A percentile compares a stretch with the other conserved stretches of the same genome.
Evolutionary conservation across 2,329 filamentous ascomycete species (phyloP).

Genomic region (Trichoderma brevicompactum): DNA sequence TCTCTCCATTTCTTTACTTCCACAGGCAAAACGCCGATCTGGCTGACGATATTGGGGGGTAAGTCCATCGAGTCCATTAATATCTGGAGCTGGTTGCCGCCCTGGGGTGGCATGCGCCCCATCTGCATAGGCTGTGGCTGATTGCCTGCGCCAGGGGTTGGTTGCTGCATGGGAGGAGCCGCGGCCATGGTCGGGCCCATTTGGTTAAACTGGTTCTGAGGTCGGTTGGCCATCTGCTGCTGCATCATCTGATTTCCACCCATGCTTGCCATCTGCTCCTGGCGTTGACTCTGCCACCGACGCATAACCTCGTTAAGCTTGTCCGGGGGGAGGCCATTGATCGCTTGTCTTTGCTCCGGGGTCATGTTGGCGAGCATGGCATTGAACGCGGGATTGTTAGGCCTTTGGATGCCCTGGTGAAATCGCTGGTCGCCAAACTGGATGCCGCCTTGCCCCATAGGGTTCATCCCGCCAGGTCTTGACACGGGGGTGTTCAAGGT

Average conservation of each 20-base stretch:
- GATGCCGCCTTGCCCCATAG: slow-evolving; percentile 50
- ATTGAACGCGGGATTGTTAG: slow-evolving; percentile 49
- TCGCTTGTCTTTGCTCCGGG: slow-evolving; percentile 50
- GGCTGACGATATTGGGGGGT: slow-evolving; percentile 42
- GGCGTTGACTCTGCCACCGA: slow-evolving; percentile 51
- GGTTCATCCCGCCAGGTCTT: slow-evolving; percentile 50
- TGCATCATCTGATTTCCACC: slow-evolving; percentile 40
- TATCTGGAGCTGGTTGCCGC: slow-evolving; percentile 42
- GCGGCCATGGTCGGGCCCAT: slow-evolving; percentile 41
- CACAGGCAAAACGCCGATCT: slow-evolving; percentile 42
- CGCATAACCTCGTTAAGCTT: slow-evolving; percentile 57
- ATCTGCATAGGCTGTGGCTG: slow-evolving; percentile 37
- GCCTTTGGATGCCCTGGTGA: slow-evolving; percentile 55
- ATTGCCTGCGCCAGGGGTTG: slow-evolving; percentile 36
- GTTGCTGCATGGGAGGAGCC: slow-evolving; percentile 40
- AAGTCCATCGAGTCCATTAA: slow-evolving; percentile 57
- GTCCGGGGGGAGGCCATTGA: slow-evolving; percentile 52
- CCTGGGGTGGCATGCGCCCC: slow-evolving; percentile 36
- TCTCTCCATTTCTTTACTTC: slow-evolving; percentile 57
- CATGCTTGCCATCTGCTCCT: slow-evolving; percentile 41
- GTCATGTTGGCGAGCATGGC: slow-evolving; percentile 51
- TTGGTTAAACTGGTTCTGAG: slow-evolving; percentile 40
- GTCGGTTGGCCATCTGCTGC: slow-evolving; percentile 41
- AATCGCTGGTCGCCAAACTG: slow-evolving; percentile 59
- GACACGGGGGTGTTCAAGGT: slow-evolving; percentile 59